Evolutionary conservation across 306 rosid genomes (phyloP).

Genomic region (Quercus dentata): DNA sequence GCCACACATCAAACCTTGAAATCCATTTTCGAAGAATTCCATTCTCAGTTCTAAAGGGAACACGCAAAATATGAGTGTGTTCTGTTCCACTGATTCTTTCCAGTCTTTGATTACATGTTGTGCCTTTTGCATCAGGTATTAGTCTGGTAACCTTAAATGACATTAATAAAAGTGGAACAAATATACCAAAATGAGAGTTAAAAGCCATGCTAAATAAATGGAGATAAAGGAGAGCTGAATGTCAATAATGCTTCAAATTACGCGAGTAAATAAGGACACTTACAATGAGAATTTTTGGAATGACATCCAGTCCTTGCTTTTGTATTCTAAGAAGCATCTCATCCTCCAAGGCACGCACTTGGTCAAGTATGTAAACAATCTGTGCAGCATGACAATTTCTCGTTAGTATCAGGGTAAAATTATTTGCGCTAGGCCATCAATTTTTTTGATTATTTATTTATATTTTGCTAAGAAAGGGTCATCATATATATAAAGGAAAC

Average conservation of each 20-base stretch:
- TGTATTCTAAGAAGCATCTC: slow-evolving; percentile 83
- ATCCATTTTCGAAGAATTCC: slow-evolving; percentile 88
- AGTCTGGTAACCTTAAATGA: slow-evolving; percentile 65
- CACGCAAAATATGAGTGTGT: slow-evolving; percentile 75
- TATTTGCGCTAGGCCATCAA: no score
- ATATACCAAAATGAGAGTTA: background rate
- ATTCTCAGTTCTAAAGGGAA: slow-evolving; percentile 78
- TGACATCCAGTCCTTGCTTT: slow-evolving; percentile 73
- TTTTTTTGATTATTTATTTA: no score
- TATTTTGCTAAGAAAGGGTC: no score
- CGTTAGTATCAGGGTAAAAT: no score
- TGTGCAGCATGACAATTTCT: slow-evolving; percentile 14
- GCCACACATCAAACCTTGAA: slow-evolving; percentile 97
- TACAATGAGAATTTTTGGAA: slow-evolving; percentile 84
- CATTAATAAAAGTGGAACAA: no score
- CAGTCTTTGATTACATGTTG: slow-evolving; percentile 88
- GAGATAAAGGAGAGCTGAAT: background rate
- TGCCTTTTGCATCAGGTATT: slow-evolving; percentile 92
- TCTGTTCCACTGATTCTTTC: slow-evolving; percentile 90
- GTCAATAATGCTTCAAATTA: background rate
- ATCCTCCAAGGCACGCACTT: slow-evolving; percentile 94
- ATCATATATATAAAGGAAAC: no score
- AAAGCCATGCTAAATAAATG: no score
- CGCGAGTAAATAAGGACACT: slow-evolving; percentile 14
- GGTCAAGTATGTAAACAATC: slow-evolving; percentile 95